Percentiles rank a stretch among this genome's conserved stretches.
Conservation (phyloP, 2,329 filamentous ascomycete genomes). For the Ophiostoma ulmi region DNA sequence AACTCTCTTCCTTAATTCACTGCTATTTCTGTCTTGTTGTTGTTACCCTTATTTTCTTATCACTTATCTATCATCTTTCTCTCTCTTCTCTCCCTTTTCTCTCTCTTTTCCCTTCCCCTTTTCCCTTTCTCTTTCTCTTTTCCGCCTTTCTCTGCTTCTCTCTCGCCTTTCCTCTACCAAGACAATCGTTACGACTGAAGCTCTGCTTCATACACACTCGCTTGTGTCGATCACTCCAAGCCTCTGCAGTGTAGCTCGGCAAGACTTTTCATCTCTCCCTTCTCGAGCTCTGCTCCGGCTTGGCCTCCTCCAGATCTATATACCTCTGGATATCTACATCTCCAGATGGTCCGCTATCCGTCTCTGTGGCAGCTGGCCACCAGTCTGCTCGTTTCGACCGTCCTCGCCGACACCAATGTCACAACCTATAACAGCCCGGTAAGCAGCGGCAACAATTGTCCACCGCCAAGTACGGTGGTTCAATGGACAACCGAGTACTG, state of each 20-base stretch:
- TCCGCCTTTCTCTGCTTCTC: background rate
- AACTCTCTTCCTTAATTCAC: background rate
- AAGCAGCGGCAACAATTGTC: background rate
- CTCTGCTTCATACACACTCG: constrained; percentile 19
- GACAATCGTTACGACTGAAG: constrained; percentile 17
- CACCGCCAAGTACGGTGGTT: constrained; percentile 17
- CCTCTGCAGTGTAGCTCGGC: constrained; percentile 11
- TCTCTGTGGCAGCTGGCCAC: constrained; percentile 19
- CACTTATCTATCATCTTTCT: background rate
- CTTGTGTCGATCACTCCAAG: constrained; percentile 14
- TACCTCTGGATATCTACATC: background rate
- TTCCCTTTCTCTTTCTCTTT: background rate
- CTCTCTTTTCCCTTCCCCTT: background rate
- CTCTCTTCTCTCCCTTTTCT: background rate
- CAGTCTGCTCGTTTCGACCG: background rate
- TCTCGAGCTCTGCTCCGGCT: background rate
- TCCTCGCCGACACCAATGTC: background rate
- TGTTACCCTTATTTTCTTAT: background rate
- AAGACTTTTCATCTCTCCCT: background rate
- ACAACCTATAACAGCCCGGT: constrained; percentile 18
- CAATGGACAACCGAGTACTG: constrained; percentile 14
- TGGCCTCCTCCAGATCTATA: background rate
- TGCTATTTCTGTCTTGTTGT: background rate
- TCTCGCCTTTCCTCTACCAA: background rate
- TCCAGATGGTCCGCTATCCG: constrained; percentile 4